Conservation (phyloP, 176 grass and related monocot species). For the Rhynchospora tenuis region DNA sequence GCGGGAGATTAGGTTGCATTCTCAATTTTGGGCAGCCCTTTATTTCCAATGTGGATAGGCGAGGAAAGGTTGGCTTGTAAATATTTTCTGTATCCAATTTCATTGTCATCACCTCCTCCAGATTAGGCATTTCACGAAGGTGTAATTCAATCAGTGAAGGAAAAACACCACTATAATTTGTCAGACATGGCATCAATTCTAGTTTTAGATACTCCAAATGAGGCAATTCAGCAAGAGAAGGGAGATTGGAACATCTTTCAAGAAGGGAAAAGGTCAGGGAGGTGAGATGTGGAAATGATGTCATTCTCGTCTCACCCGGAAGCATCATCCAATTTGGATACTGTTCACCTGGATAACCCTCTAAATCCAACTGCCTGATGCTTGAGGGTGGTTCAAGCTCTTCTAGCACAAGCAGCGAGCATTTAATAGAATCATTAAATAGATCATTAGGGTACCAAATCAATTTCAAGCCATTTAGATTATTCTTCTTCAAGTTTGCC, state of each 20-base stretch:
- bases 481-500: not conserved
- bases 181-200: not conserved
- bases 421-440: not conserved
- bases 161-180: not conserved
- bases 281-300: not conserved
- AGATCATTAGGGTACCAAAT: not conserved
- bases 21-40: not conserved
- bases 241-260: not conserved
- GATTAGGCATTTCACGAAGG: not conserved
- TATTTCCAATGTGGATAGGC: not conserved
- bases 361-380: not conserved
- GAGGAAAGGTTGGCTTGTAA: not conserved
- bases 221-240: not conserved
- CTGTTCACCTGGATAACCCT: not conserved
- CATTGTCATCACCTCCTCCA: not conserved
- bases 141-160: not conserved
- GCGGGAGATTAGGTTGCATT: not conserved
- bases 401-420: not conserved
- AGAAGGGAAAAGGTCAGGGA: not conserved
- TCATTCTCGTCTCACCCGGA: not conserved
- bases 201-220: not conserved
- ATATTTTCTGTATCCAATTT: not conserved
- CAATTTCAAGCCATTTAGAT: not conserved
- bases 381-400: not conserved
- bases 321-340: not conserved